Percentiles rank a stretch among this genome's conserved stretches.
phyloP scores from a whole-genome alignment of 2,329 filamentous ascomycete species.

The Periconia digitata region DNA sequence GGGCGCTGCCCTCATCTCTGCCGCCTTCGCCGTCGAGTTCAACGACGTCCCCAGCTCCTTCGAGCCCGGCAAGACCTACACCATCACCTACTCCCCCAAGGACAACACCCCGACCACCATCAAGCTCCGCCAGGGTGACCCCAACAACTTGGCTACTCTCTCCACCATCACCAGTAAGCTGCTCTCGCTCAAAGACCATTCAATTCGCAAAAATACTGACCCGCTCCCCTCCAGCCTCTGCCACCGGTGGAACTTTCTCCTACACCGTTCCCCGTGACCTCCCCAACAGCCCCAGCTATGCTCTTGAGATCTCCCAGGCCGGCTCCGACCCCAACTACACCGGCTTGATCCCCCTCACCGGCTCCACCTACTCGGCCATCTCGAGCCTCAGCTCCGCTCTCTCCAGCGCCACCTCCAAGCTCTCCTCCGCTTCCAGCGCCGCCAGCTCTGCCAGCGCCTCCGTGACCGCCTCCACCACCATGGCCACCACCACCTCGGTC shows the following conservation, averaged over 20 bases:
- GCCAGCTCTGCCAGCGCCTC: constrained; percentile 14
- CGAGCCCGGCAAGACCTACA: constrained; percentile 52
- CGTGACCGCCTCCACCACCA: constrained; percentile 22
- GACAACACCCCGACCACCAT: constrained; percentile 54
- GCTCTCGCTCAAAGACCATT: not conserved
- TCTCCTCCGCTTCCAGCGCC: constrained; percentile 26
- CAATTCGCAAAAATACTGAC: constrained; percentile 18
- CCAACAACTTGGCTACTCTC: constrained; percentile 54
- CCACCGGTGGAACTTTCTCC: constrained; percentile 50
- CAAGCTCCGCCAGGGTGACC: constrained; percentile 56
- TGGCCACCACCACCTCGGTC: constrained; percentile 8
- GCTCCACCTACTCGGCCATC: constrained; percentile 19
- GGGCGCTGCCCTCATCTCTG: constrained; percentile 39
- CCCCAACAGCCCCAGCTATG: constrained; percentile 54
- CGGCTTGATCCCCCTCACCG: constrained; percentile 34
- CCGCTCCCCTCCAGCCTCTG: constrained; percentile 39
- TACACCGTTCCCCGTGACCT: constrained; percentile 55
- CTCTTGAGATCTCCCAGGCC: constrained; percentile 60
- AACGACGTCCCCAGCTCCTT: constrained; percentile 54
- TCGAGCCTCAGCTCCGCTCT: constrained; percentile 30
- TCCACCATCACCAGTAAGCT: constrained; percentile 52
- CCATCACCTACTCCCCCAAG: constrained; percentile 52
- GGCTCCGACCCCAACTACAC: constrained; percentile 57
- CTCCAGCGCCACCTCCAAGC: constrained; percentile 29
- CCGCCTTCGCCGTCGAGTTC: constrained; percentile 51